Evolutionary conservation across 441 rosid genomes (phyloP), one percentile per base, ranked within the genome.

Genomic region (Bocquillonia castaneifolia): DNA sequence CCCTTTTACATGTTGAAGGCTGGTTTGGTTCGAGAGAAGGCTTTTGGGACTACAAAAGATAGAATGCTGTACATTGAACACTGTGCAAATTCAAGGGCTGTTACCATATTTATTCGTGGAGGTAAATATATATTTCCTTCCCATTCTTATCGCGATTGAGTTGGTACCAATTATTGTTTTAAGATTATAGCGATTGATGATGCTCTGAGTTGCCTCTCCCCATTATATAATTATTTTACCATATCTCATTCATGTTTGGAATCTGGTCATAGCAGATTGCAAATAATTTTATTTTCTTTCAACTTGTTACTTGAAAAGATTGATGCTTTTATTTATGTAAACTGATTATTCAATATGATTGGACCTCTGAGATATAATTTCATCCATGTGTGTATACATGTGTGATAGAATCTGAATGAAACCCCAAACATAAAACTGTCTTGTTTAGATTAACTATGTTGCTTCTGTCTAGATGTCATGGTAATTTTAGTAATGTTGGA

Each of bases 1-100:
- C 32, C 31, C 4, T 25, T 39, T 45, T n/a, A n/a, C 17, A 8
- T 28, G 20, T 28, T 62, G 59, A 62, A 94, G 99, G 98, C 98
- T 81, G 99, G 99, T 34, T 51, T 95, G 77, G 99, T 95, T 72
- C 87, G 96, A 52, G 99, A 92, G 63, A 90, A 86, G 82, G 76
- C 97, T 47, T 90, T 95, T 80, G 99, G 99, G 12, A 95, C 99
- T 53, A 95, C 99, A n/a, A 89, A 95, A 79, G 99, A 95, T 68
- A 72, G 88, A 56, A 95, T 92, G 99, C 74, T 95, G 74, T 89
- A 95, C 75, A 85, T 90, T 74, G 98, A 95, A 80, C 98, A 86
- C 70, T 92, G 98, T 82, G 95, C 93, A 15, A 90, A 95, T 85
- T 95, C 98, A 39, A 92, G 84, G 85, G 98, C 98, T 67, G 99